Evolutionary conservation across 495 filamentous ascomycete species (phyloP), one percentile per base, ranked within the genome.

Genomic region (Penicillium atrosanguineum): DNA sequence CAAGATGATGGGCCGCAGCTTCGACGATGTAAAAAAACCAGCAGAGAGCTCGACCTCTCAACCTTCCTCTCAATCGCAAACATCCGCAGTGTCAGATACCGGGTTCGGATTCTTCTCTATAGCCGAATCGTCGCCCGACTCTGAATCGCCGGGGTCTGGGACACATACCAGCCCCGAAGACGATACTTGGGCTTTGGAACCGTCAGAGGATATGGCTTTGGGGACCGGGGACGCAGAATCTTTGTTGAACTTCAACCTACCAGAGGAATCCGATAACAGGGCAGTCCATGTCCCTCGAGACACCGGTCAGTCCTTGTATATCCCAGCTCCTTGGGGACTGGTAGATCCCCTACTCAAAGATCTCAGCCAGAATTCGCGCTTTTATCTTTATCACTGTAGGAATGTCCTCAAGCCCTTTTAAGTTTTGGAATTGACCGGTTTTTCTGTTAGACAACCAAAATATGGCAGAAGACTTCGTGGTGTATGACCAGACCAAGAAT

Each of bases 1-100:
- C 38, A 76, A 75, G 62, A 78, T 78, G 75, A 78, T 78, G 75
- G 75, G 75, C 12, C 68, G 72, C 63, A 76, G 73, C 56, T 76
- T 74, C 42, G 67, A 72, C 36, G 72, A 76, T 53, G 60, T 64
- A 25, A 65, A 60, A 47, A 60, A 62, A 50, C 31, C 50, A 4
- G 16, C 50, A 4, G 40, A 37, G 12, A 43, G 52, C 23, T 28
- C 48, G 4, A 58, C 50, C 12, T 9, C 37, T 25, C 44, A 52
- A 46, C 12, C 11, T 36, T 7, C 40, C 25, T 3, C 39, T 6
- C 16, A 21, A 26, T 11, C 25, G 21, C 15, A 21, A 12, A 23
- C 40, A 23, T 16, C 47, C 11, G 7, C 47, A 15, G 29, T 44
- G 7, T 6, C 50, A 7, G 45, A 29, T 36, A 39, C 28, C 9